Evolutionary conservation across 257 asterid genomes (phyloP).

Genomic region (Thymus mandschuricus): DNA sequence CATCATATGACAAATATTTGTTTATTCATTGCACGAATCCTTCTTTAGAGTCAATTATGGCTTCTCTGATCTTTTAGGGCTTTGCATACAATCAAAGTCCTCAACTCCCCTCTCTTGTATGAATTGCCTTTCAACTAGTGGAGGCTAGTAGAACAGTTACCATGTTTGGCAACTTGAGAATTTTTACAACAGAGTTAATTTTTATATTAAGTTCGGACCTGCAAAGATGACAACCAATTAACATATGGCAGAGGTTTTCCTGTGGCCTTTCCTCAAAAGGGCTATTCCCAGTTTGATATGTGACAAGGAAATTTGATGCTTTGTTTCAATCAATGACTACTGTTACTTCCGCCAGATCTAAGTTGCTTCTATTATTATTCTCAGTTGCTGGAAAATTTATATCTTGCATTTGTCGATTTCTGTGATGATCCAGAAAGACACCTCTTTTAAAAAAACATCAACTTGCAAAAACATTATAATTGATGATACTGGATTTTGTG

Average conservation of each 20-base stretch:
- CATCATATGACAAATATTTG: slow-evolving; percentile 17
- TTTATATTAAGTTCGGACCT: slow-evolving; percentile 11
- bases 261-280: slow-evolving; percentile 18
- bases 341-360: slow-evolving; percentile 10
- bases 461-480: neutral
- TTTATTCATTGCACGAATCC: slow-evolving; percentile 20
- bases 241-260: neutral
- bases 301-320: neutral
- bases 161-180: slow-evolving; percentile 20
- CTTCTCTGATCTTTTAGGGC: slow-evolving; percentile 11
- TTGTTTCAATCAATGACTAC: neutral
- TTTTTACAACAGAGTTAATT: slow-evolving; percentile 7
- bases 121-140: slow-evolving; percentile 19
- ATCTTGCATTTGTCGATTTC: neutral
- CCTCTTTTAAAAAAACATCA: slow-evolving; percentile 5
- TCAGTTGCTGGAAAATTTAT: neutral
- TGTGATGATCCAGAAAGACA: neutral
- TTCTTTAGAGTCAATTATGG: slow-evolving; percentile 31
- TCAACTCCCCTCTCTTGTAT: slow-evolving; percentile 14
- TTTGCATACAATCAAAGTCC: slow-evolving; percentile 22
- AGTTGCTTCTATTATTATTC: slow-evolving; percentile 15
- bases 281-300: slow-evolving; percentile 6
- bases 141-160: slow-evolving; percentile 11
- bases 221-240: neutral
- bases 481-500: slow-evolving; percentile 17